Percentiles rank a stretch among this genome's conserved stretches.
These are phyloP conservation scores for Penstemon davidsonii DNA, from an alignment of 257 asterid genomes.

Conservation along the genomic window DNA sequence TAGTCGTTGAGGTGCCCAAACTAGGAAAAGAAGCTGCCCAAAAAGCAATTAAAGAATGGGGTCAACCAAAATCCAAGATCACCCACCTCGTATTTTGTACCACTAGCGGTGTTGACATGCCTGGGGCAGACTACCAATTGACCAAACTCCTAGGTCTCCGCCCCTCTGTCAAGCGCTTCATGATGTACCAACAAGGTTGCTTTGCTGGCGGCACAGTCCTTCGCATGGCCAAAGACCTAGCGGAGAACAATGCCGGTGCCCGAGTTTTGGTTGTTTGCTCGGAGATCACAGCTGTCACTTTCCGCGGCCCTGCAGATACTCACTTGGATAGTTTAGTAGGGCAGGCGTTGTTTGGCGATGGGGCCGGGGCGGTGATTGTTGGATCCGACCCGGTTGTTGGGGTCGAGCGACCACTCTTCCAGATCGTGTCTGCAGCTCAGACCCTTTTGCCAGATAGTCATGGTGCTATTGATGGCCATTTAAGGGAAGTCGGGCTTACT, in stretches of 20 bases:
- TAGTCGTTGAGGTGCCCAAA: slow-evolving; percentile 74
- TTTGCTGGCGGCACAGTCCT: slow-evolving; percentile 72
- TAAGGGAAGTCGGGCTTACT: slow-evolving; percentile 63
- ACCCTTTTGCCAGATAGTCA: slow-evolving; percentile 58
- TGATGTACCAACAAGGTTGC: slow-evolving; percentile 88
- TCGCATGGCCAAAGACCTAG: slow-evolving; percentile 73
- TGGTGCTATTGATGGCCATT: slow-evolving; percentile 55
- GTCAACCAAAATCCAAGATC: slow-evolving; percentile 77
- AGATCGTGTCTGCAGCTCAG: slow-evolving; percentile 57
- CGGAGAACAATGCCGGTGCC: slow-evolving; percentile 73
- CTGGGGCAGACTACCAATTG: slow-evolving; percentile 80
- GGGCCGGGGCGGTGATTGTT: slow-evolving; percentile 55
- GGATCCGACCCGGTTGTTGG: slow-evolving; percentile 51
- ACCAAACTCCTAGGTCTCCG: slow-evolving; percentile 74
- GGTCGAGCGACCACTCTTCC: slow-evolving; percentile 55
- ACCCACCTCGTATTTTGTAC: slow-evolving; percentile 79
- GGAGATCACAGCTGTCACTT: slow-evolving; percentile 53
- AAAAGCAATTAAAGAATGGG: slow-evolving; percentile 84
- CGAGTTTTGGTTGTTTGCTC: slow-evolving; percentile 70
- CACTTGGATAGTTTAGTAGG: slow-evolving; percentile 63
- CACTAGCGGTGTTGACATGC: slow-evolving; percentile 88
- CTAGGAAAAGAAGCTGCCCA: slow-evolving; percentile 85
- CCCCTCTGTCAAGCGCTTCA: slow-evolving; percentile 62
- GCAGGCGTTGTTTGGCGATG: slow-evolving; percentile 63
- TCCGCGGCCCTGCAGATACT: slow-evolving; percentile 61